Conservation (phyloP, 78 protist genomes). For the Diacronema lutheri region DNA sequence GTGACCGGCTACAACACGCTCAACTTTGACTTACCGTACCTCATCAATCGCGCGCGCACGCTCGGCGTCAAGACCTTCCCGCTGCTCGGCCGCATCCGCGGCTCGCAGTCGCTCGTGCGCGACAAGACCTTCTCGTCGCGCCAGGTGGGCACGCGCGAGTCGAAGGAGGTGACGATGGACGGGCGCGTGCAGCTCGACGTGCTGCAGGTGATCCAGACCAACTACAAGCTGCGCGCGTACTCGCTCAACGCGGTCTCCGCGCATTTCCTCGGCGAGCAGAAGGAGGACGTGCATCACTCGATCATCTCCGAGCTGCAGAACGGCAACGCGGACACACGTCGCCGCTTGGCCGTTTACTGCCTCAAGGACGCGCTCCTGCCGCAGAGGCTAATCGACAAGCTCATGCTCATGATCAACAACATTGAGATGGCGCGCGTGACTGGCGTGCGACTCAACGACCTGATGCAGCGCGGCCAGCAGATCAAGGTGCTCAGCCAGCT, state of each 20-base stretch:
- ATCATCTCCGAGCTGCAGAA: constrained; percentile 89
- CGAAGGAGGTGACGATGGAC: constrained; percentile 70
- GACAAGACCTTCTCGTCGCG: constrained; percentile 66
- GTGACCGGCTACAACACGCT: constrained; percentile 96
- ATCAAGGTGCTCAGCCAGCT: constrained; percentile 95
- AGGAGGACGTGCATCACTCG: constrained; percentile 98
- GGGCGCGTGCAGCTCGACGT: constrained; percentile 86
- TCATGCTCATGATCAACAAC: constrained; percentile 92
- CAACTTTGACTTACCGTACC: constrained; percentile 97
- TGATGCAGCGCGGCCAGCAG: constrained; percentile 95
- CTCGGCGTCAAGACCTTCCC: constrained; percentile 48
- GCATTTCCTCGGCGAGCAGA: constrained; percentile 95
- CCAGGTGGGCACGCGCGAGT: constrained; percentile 90
- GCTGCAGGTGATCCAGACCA: constrained; percentile 72
- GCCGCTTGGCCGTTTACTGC: constrained; percentile 98
- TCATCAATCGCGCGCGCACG: constrained; percentile 83
- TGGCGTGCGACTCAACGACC: constrained; percentile 91
- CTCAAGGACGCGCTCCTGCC: constrained; percentile 97
- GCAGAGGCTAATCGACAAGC: constrained; percentile 87
- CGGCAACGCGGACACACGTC: constrained; percentile 90
- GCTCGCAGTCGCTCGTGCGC: constrained; percentile 40
- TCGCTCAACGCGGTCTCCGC: constrained; percentile 94
- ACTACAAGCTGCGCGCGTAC: constrained; percentile 90
- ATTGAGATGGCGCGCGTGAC: constrained; percentile 99
- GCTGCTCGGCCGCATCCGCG: constrained; percentile 16